Evolutionary conservation across 73 alveolate genomes (phyloP).

Genomic region (Uronychia binucleata): DNA sequence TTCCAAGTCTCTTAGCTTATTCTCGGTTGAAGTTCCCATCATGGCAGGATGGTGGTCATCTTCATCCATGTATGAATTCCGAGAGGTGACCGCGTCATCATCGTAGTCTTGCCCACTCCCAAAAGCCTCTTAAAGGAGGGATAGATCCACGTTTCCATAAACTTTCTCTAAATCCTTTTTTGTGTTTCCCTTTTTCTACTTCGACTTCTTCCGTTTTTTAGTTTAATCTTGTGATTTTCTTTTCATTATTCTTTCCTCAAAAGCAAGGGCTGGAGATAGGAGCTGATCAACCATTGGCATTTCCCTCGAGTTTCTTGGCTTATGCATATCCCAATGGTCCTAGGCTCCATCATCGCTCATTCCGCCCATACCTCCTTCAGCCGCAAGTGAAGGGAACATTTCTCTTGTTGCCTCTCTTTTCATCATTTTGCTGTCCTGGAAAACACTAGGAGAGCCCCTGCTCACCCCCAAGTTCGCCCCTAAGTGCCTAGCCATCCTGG

Average conservation of each 20-base stretch:
- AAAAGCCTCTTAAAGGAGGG: conserved; percentile 25
- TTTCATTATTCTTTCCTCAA: not conserved
- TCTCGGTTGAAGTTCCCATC: conserved; percentile 18
- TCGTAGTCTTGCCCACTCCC: conserved; percentile 16
- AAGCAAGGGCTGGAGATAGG: not conserved
- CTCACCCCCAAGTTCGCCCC: conserved; percentile 17
- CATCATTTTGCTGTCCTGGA: conserved; percentile 32
- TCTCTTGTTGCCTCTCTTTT: conserved; percentile 53
- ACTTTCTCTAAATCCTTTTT: not conserved
- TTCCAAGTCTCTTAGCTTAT: conserved; percentile 36
- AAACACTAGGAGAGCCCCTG: not conserved
- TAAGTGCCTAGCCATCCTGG: conserved; percentile 5
- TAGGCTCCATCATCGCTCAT: conserved; percentile 33
- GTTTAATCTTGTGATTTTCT: not conserved
- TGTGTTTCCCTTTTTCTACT: not conserved
- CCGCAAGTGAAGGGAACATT: conserved; percentile 58
- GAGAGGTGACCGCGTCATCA: conserved; percentile 27
- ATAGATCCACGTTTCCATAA: conserved; percentile 55
- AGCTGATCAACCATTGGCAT: not conserved
- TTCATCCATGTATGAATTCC: conserved; percentile 24
- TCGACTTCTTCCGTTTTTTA: not conserved
- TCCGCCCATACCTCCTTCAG: conserved; percentile 31
- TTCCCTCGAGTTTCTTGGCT: conserved; percentile 1
- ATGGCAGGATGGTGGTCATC: conserved; percentile 23
- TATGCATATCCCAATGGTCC: conserved; percentile 16